Evolutionary conservation across 2,329 filamentous ascomycete genomes (phyloP).

Genomic region (Pyrenochaeta sp.): DNA sequence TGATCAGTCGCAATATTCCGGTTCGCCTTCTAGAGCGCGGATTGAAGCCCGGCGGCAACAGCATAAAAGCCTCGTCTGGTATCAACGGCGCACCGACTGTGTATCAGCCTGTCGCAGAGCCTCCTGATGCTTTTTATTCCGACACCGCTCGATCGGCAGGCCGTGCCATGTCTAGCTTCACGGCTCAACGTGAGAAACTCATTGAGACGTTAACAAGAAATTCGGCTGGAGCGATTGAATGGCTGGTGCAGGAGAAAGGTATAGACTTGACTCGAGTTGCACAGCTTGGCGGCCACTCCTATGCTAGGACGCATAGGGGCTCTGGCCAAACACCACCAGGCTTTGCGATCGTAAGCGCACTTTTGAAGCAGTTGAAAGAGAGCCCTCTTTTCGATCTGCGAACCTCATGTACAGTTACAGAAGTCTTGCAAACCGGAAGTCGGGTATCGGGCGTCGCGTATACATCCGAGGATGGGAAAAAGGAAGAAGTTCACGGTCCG

Average conservation of each 20-base stretch:
- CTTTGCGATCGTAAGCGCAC: constrained; percentile 64
- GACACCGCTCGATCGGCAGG: constrained; percentile 69
- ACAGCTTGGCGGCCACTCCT: constrained; percentile 67
- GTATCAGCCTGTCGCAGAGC: constrained; percentile 59
- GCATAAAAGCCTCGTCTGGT: constrained; percentile 72
- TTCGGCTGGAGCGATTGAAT: constrained; percentile 62
- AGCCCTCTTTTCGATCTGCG: constrained; percentile 61
- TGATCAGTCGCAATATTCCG: constrained; percentile 60
- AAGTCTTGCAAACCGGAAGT: constrained; percentile 51
- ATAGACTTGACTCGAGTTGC: constrained; percentile 68
- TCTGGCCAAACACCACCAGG: constrained; percentile 65
- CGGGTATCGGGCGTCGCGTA: constrained; percentile 65
- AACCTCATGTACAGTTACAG: constrained; percentile 63
- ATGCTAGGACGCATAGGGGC: constrained; percentile 66
- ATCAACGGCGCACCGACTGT: constrained; percentile 70
- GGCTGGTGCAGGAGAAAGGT: constrained; percentile 65
- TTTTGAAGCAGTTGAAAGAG: constrained; percentile 62
- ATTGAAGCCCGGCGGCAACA: constrained; percentile 69
- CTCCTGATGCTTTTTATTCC: constrained; percentile 55
- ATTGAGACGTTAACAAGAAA: constrained; percentile 59
- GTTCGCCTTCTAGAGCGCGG: constrained; percentile 69
- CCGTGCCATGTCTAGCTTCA: constrained; percentile 38
- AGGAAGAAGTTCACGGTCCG: constrained; percentile 57
- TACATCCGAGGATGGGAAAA: constrained; percentile 40
- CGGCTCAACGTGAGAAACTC: constrained; percentile 52